phyloP scores from a whole-genome alignment of 371 early-diverging fungal species.

The Rhizopus arrhizus region DNA sequence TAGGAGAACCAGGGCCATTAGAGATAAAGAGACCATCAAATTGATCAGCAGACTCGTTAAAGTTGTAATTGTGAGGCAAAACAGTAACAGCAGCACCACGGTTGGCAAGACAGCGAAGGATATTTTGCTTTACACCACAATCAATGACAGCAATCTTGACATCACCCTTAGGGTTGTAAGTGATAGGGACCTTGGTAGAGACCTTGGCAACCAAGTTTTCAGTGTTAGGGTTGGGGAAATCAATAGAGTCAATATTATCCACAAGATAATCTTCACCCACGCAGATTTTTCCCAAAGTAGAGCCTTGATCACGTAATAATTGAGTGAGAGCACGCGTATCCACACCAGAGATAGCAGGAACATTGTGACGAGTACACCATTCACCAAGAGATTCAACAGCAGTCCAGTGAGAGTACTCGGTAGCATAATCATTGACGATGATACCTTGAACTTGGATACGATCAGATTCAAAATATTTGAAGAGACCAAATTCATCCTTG shows the following conservation, averaged over 20 bases:
- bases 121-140: conserved; percentile 89
- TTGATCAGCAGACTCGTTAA: conserved; percentile 63
- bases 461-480: conserved; percentile 86
- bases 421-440: conserved; percentile 85
- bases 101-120: conserved; percentile 89
- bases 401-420: conserved; percentile 90
- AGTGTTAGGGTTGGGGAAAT: conserved; percentile 90
- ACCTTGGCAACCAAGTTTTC: conserved; percentile 93
- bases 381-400: conserved; percentile 84
- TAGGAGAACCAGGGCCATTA: conserved; percentile 98
- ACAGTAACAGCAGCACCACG: conserved; percentile 85
- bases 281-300: conserved; percentile 80
- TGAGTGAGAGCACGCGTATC: conserved; percentile 93
- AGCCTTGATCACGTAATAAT: conserved; percentile 82
- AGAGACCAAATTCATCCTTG: conserved; percentile 70
- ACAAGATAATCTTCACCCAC: conserved; percentile 59
- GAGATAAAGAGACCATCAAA: conserved; percentile 93
- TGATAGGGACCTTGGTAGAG: conserved; percentile 74
- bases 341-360: conserved; percentile 90
- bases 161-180: conserved; percentile 71
- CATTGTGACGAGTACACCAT: conserved; percentile 86
- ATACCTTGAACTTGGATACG: conserved; percentile 86
- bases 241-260: conserved; percentile 72
- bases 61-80: conserved; percentile 89
- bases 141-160: conserved; percentile 65